Evolutionary conservation across 257 asterid species (phyloP).

Genomic region (Solanum chiquidenum): DNA sequence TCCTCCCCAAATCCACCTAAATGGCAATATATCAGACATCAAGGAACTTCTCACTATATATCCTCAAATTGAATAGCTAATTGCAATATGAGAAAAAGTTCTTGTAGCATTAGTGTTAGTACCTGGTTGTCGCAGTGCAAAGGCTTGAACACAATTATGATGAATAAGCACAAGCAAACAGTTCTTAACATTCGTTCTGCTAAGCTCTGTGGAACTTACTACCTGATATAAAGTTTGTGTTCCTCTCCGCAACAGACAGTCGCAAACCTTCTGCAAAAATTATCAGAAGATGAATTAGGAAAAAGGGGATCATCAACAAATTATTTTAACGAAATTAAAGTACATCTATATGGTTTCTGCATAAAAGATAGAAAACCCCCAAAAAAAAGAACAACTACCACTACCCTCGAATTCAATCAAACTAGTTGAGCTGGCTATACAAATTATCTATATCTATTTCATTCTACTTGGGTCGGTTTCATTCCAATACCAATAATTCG

Average conservation of each 20-base stretch:
- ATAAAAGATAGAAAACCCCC: neutral
- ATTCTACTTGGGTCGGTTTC: neutral
- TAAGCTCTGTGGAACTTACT: conserved; percentile 46
- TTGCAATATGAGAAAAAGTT: neutral
- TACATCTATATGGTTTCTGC: neutral
- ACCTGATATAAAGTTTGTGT: conserved; percentile 41
- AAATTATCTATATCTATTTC: neutral
- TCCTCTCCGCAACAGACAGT: conserved; percentile 66
- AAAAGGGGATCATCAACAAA: neutral
- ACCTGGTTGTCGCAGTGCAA: conserved; percentile 50
- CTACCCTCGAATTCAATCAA: neutral
- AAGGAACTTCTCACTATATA: neutral
- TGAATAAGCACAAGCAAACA: conserved; percentile 75
- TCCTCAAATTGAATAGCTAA: neutral
- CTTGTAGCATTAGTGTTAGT: neutral
- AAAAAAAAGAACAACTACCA: neutral
- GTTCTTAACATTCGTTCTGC: conserved; percentile 40
- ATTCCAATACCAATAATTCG: neutral
- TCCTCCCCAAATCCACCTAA: conserved; percentile 49
- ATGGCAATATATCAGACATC: neutral
- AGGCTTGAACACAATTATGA: conserved; percentile 87
- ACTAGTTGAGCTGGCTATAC: neutral
- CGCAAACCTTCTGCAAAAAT: conserved; percentile 63
- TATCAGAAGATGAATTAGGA: neutral
- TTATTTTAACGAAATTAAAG: neutral